Evolutionary conservation across 139 green algal genomes (phyloP).

Genomic region (Chlamydomonas incerta): DNA sequence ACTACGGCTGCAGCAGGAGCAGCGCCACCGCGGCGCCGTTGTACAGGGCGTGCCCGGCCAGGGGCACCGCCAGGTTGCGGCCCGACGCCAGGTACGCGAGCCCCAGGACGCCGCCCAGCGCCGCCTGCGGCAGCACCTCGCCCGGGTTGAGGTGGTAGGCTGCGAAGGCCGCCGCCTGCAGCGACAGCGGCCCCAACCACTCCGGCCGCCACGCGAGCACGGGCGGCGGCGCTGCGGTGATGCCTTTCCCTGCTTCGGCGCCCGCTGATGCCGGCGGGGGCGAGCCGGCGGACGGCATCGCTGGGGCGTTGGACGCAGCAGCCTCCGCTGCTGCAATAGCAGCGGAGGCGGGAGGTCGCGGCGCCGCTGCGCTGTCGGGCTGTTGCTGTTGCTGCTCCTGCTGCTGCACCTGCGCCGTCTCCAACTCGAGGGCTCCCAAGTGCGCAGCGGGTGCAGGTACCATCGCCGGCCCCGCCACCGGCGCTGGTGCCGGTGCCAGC

Average conservation of each 20-base stretch:
- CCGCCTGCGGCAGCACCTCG: constrained; percentile 80
- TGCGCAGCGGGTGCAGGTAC: no score
- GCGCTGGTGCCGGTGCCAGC: constrained; percentile 63
- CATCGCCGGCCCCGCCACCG: constrained; percentile 53
- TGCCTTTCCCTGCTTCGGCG: no score
- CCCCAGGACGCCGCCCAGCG: constrained; percentile 79
- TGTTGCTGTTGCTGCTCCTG: no score
- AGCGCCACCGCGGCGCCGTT: constrained; percentile 51
- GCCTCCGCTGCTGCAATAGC: no score
- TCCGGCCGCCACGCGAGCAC: not conserved
- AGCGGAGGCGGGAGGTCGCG: no score
- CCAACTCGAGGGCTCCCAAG: no score
- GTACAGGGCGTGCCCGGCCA: constrained; percentile 85
- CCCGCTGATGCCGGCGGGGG: no score
- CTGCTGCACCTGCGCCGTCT: no score
- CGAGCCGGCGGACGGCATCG: no score
- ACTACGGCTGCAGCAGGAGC: not conserved
- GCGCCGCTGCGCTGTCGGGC: no score
- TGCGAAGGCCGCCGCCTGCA: constrained; percentile 66
- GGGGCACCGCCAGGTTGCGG: constrained; percentile 82
- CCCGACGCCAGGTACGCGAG: constrained; percentile 70
- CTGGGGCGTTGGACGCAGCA: no score
- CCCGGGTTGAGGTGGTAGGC: constrained; percentile 72
- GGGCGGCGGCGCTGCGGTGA: no score
- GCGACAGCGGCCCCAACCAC: constrained; percentile 1